Conservation (phyloP, 169 alveolate genomes). For the Plasmodium vivax region DNA sequence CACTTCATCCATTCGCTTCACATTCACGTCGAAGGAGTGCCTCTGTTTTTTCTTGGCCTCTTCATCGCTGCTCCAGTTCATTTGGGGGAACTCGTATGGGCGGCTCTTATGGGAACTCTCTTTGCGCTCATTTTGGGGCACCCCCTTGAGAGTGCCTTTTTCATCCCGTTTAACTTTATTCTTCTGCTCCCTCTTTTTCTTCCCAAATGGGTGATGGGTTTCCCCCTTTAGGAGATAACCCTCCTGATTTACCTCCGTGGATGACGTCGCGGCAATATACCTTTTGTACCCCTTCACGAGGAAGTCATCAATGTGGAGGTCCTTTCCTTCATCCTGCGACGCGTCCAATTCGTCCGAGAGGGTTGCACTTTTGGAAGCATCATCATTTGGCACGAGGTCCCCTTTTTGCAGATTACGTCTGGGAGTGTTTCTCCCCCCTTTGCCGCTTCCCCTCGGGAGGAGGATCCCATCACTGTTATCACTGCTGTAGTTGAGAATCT, state of each 20-base stretch:
- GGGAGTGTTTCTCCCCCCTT: background rate
- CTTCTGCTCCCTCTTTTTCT: background rate
- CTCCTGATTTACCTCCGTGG: background rate
- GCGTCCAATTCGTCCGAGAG: background rate
- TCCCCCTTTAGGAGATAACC: background rate
- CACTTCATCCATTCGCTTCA: background rate
- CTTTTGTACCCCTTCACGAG: constrained; percentile 44
- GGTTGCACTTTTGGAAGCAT: background rate
- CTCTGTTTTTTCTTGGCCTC: background rate
- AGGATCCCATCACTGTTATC: background rate
- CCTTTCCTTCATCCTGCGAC: constrained; percentile 5
- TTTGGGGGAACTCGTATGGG: background rate
- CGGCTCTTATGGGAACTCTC: background rate
- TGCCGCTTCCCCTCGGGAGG: background rate
- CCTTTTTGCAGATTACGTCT: background rate
- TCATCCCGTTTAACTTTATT: background rate
- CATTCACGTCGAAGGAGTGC: background rate
- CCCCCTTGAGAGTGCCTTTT: background rate
- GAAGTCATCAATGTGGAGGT: constrained; percentile 13
- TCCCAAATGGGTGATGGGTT: background rate
- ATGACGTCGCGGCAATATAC: background rate
- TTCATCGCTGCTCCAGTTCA: background rate
- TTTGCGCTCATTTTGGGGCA: background rate
- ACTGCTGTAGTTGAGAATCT: background rate
- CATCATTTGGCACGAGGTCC: background rate